Evolutionary conservation across 805 yeast genomes (phyloP).

Genomic region (Lipomyces spencermartinsiae): DNA sequence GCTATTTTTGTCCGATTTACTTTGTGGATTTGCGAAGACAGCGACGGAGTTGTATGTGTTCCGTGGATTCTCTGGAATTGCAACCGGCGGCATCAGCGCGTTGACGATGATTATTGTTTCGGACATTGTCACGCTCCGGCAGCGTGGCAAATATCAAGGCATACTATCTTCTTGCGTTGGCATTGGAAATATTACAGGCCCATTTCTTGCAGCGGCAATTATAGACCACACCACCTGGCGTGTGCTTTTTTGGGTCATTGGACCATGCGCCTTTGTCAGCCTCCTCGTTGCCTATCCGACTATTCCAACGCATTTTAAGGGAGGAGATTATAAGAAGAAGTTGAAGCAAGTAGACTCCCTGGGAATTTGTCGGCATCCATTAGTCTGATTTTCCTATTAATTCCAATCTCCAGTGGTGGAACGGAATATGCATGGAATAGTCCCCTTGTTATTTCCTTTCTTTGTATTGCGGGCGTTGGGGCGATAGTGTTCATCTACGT

Average conservation of each 20-base stretch:
- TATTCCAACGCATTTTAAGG: conserved; percentile 48
- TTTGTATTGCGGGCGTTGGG: conserved; percentile 50
- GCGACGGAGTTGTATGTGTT: conserved; percentile 74
- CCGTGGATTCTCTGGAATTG: conserved; percentile 71
- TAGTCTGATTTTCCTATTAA: conserved; percentile 56
- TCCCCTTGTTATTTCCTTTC: conserved; percentile 43
- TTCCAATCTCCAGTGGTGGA: conserved; percentile 71
- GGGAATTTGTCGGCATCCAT: conserved; percentile 60
- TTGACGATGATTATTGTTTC: conserved; percentile 63
- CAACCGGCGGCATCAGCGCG: conserved; percentile 71
- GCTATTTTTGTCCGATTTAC: conserved; percentile 56
- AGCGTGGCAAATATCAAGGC: conserved; percentile 44
- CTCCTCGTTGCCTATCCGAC: conserved; percentile 42
- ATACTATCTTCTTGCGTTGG: conserved; percentile 45
- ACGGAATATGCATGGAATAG: conserved; percentile 62
- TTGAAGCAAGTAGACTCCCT: conserved; percentile 57
- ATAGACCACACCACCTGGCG: conserved; percentile 57
- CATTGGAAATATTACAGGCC: conserved; percentile 57
- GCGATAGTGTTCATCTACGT: conserved; percentile 54
- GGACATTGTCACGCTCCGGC: conserved; percentile 57
- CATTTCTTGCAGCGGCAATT: conserved; percentile 61
- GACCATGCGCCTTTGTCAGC: conserved; percentile 51
- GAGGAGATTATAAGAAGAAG: conserved; percentile 50
- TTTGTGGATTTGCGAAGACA: conserved; percentile 53
- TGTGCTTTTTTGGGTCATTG: conserved; percentile 57